Evolutionary conservation across 2,329 filamentous ascomycete species (phyloP), one percentile per base, ranked within the genome.

Genomic region (Ceratocystis lukuohia): DNA sequence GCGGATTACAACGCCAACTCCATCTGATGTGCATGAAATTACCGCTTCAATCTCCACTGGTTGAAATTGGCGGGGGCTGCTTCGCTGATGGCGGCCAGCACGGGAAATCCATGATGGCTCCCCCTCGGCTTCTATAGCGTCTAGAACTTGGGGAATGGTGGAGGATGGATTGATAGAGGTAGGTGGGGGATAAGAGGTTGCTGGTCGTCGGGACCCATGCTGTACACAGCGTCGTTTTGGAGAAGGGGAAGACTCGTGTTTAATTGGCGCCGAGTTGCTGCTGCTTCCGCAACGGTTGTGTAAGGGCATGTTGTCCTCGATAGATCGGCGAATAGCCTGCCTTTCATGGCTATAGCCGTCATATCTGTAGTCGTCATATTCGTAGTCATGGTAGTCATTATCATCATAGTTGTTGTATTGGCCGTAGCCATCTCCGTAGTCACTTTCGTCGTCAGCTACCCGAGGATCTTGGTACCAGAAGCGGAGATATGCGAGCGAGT

Each of bases 21-120:
- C 91, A 73, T 96, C 91, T 0, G 91, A 95, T 1, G 90, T 91
- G 75, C 91, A 96, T 0, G 91, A 95, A 4, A 96, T 86, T n/a
- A 96, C 89, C 1, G 90, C 91, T 76, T 96, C 91, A 3, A 96
- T 78, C 75, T 95, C 89, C 64, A 91, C 79, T 17, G 28, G 22
- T 10, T 20, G 33, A 20, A 48, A 59, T 61, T 63, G 61, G 15
- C 37, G 41, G 5, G 30, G 46, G 48, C 33, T 48, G 28, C 30
- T 56, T n/a, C 59, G n/a, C 10, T 37, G 57, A 44, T n/a, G n/a
- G 45, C 20, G 57, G 28, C 72, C 45, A 76, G 75, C 46, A 79
- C 79, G 2, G 78, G 71, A 56, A 8, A 59, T n/a, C 25, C 56
- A 62, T 10, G 33, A 22, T 6, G 72, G 74, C 45, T 75, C 71